Base-by-base conservation (phyloP, 306 rosid genomes). In the Citrullus amarus region DNA sequence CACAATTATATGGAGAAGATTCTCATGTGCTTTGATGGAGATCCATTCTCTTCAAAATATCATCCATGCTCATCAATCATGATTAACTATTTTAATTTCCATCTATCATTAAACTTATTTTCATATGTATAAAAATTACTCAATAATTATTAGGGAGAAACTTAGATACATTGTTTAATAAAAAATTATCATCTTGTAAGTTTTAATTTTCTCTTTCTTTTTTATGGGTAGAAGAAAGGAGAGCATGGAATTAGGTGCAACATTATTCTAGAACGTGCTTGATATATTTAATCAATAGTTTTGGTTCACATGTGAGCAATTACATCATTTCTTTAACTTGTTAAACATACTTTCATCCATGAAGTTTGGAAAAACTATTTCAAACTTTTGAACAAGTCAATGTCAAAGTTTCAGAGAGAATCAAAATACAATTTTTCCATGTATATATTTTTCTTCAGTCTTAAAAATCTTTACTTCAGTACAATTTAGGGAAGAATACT, bases 31-130 rank as follows among this genome's bases (percentile, higher is more conserved):
- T 69, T 69, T 22, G 18, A 69, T 69, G 8, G 9, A 70, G 56
- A 70, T 70, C 56, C 32, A 39, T 68, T 68, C 58, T 70, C 56
- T 70, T 46, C 38, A 25, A 70, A 70, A 70, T 69, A 69, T 39
- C 55, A 69, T 20, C 54, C 54, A 34, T 65, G 11, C 0, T 9
- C 1, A 34, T 34, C 25, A 63, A 63, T 11, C 8, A 25, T 59
- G 7, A 48, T 48, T 57, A 20, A 20, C 32, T 57, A 57, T 1
- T 22, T 57, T 0, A 9, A 9, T 57, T 22, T 57, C 67, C 17
- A 59, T 10, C 66, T 3, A 25, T 32, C 20, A 15, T 34, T 32
- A 34, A 32, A 25, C 38, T 13, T 13, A 60, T 28, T 12, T 18
- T 28, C 66, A 18, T 58, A 9, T 58, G 15, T 20, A 58, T 20